Conservation (phyloP, 2,329 filamentous ascomycete species). For the Didymosphaeria variabile region DNA sequence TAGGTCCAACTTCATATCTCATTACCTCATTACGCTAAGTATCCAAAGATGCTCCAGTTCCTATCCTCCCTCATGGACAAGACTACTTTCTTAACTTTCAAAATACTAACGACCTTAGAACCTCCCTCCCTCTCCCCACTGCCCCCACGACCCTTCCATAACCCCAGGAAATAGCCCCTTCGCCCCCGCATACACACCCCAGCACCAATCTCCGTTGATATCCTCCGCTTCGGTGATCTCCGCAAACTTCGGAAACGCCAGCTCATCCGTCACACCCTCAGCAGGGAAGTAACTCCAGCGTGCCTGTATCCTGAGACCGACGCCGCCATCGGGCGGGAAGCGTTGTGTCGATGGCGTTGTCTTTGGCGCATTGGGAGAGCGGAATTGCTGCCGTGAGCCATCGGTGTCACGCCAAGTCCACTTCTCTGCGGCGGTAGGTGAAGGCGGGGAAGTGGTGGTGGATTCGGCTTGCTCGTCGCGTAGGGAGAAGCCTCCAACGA, state of each 20-base stretch:
- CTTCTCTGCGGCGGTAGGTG: constrained; percentile 18
- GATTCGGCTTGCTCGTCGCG: constrained; percentile 61
- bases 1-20: neutral
- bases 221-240: constrained; percentile 85
- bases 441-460: neutral
- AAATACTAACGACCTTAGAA: constrained; percentile 1
- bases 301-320: constrained; percentile 70
- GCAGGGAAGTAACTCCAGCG: constrained; percentile 82
- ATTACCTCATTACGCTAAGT: neutral
- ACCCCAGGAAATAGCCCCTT: constrained; percentile 82
- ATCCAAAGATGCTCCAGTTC: neutral
- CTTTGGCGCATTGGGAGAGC: constrained; percentile 14
- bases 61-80: neutral
- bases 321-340: constrained; percentile 80
- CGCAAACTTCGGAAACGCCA: constrained; percentile 83
- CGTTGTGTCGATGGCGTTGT: constrained; percentile 13
- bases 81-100: too few relatives aligned
- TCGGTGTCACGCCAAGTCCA: constrained; percentile 50
- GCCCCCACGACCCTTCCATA: constrained; percentile 67
- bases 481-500: constrained; percentile 80
- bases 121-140: constrained; percentile 19
- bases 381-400: constrained; percentile 36
- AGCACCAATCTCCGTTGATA: constrained; percentile 90
- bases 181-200: constrained; percentile 82
- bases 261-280: constrained; percentile 72